A percentile compares a stretch with the other conserved stretches of the same genome.
Evolutionary conservation across 805 yeast species (phyloP).

Genomic region (Nakazawaea populi): DNA sequence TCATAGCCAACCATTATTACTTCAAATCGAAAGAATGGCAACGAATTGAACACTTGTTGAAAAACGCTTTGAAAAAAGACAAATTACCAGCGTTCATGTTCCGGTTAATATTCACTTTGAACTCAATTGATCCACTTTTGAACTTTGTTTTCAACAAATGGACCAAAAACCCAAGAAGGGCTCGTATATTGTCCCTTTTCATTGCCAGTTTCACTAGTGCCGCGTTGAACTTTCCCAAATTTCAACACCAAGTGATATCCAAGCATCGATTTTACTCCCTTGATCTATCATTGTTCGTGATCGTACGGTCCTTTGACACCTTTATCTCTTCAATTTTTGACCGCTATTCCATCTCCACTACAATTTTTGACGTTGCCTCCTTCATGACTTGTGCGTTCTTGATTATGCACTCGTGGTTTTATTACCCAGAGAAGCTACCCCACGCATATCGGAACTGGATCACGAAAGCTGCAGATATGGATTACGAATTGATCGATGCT

Average conservation of each 20-base stretch:
- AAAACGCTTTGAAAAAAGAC: slow-evolving; percentile 23
- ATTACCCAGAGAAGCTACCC: slow-evolving; percentile 32
- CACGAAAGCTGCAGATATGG: slow-evolving; percentile 43
- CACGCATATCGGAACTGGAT: slow-evolving; percentile 41
- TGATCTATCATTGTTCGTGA: slow-evolving; percentile 30
- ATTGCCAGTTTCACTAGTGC: slow-evolving; percentile 26
- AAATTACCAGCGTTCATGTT: slow-evolving; percentile 32
- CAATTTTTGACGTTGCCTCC: slow-evolving; percentile 21
- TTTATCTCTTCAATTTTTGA: slow-evolving; percentile 19
- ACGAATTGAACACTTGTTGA: slow-evolving; percentile 13
- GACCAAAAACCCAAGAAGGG: neutral
- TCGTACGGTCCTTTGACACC: slow-evolving; percentile 31
- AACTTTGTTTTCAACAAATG: slow-evolving; percentile 4
- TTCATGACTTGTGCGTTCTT: slow-evolving; percentile 25
- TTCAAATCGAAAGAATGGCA: slow-evolving; percentile 13
- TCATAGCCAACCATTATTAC: slow-evolving; percentile 15
- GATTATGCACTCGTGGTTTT: slow-evolving; percentile 34
- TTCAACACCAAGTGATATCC: slow-evolving; percentile 25
- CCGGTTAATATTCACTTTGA: slow-evolving; percentile 26
- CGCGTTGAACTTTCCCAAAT: slow-evolving; percentile 23
- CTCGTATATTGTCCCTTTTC: slow-evolving; percentile 21
- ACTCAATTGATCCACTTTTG: slow-evolving; percentile 23
- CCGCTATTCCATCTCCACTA: slow-evolving; percentile 8
- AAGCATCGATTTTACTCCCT: slow-evolving; percentile 27
- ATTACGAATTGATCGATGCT: slow-evolving; percentile 28